Base-by-base conservation (phyloP, 257 asterid species). In the Henckelia pumila region DNA sequence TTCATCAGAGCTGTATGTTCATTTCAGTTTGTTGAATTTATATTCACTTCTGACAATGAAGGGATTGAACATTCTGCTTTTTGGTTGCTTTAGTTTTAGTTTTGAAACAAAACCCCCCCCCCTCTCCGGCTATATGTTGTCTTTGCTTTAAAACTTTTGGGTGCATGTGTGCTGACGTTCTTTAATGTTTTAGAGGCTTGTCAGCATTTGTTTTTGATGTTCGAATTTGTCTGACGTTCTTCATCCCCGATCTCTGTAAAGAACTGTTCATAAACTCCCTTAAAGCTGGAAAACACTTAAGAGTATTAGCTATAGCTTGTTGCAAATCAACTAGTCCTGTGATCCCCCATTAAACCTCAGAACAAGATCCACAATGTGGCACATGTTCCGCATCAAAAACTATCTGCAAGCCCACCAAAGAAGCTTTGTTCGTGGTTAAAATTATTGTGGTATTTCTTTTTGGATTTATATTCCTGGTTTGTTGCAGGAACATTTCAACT, bases 1-100 rank as follows among this genome's bases (percentile, higher is more conserved):
- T 74, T 77, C 87, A 35, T 71, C 84, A 35, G 75, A 87, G 55
- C 86, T 72, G 99, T 94, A 88, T 23, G 97, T 84, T 55, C 52
- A 26, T 64, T 61, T 65, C 68, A 69, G 17, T 72, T 70, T 33
- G 4, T 73, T 53, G 49, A 11, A 40, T 64, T 64, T 68, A 30
- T 11, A 44, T 32, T 35, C 29, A 2, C 9, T 65, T 16, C 8
- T 16, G 16, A 16, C 19, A 4, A 14, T 16, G 14, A 44, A 44
- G 20, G 20, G 53, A 44, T 44, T 35, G 14, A 44, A 5, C 8
- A 14, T 44, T 44, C 53, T 44, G 53, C 53, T 44, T 44, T 44
- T 44, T 44, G 53, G 53, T 44, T 16, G 20, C 20, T 44, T 44
- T 44, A 44, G 53, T 44, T 44, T 35, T 44, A 44, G 53, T 44